These are phyloP conservation scores for Aspergillus terreus DNA, from an alignment of 2,329 filamentous ascomycete genomes.

Conservation along the genomic window DNA sequence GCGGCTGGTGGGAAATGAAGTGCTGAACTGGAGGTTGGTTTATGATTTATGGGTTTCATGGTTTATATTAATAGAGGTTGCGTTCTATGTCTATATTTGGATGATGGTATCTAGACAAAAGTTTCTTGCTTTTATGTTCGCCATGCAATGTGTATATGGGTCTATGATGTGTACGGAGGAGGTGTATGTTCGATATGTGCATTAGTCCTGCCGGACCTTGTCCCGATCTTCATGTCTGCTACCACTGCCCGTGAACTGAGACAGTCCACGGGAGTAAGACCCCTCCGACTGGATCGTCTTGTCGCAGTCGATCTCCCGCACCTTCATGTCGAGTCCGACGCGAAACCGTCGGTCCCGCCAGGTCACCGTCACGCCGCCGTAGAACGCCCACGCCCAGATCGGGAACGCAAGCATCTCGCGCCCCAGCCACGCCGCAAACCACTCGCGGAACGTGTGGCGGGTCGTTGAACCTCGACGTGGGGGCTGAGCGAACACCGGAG, in stretches of 20 bases:
- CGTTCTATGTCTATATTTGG: neutral
- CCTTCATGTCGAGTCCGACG: conserved; percentile 80
- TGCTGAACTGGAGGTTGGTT: neutral
- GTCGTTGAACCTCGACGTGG: conserved; percentile 42
- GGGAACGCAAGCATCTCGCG: conserved; percentile 79
- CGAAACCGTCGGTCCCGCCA: conserved; percentile 84
- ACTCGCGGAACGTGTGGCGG: conserved; percentile 60
- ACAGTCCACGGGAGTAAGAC: conserved; percentile 16
- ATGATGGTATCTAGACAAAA: conserved; percentile 11
- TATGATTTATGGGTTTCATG: neutral
- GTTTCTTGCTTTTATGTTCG: conserved; percentile 8
- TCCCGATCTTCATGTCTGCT: neutral
- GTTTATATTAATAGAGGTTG: neutral
- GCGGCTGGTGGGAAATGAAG: conserved; percentile 5
- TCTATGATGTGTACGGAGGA: neutral
- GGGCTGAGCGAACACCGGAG: conserved; percentile 66
- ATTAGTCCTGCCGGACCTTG: neutral
- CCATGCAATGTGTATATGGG: neutral
- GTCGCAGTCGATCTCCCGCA: conserved; percentile 52
- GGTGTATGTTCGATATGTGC: neutral
- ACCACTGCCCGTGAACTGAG: neutral
- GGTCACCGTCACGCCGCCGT: conserved; percentile 78
- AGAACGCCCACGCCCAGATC: conserved; percentile 86
- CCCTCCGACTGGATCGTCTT: conserved; percentile 14
- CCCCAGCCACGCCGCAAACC: conserved; percentile 79